Conservation (phyloP, 208 protist genomes). For the Crithidia sp. region DNA sequence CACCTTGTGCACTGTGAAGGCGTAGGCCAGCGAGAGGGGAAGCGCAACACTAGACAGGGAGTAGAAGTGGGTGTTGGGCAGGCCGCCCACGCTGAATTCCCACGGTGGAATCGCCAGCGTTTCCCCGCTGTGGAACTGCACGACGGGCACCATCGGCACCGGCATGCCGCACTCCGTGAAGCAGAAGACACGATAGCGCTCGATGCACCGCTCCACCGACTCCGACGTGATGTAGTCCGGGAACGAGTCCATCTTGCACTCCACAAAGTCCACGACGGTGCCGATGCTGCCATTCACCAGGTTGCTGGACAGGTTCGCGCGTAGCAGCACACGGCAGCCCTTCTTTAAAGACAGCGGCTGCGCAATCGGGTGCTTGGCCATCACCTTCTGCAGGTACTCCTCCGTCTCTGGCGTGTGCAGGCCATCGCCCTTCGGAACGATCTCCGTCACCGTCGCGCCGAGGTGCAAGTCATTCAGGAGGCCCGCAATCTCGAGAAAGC, state of each 20-base stretch:
- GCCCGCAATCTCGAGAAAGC: constrained; percentile 77
- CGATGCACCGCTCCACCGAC: constrained; percentile 65
- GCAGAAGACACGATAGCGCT: constrained; percentile 84
- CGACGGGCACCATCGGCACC: constrained; percentile 81
- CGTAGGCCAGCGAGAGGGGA: constrained; percentile 85
- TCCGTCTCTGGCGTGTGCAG: constrained; percentile 81
- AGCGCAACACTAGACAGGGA: constrained; percentile 73
- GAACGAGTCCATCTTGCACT: constrained; percentile 75
- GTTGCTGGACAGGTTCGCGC: constrained; percentile 73
- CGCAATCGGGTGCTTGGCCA: constrained; percentile 84
- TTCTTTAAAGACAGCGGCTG: constrained; percentile 87
- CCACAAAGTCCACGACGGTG: constrained; percentile 84
- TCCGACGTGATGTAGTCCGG: constrained; percentile 68
- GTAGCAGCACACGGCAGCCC: constrained; percentile 85
- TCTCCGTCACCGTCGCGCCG: constrained; percentile 78
- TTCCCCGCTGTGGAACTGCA: constrained; percentile 86
- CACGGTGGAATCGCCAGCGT: constrained; percentile 80
- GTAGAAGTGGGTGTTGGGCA: constrained; percentile 79
- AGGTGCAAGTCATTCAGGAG: constrained; percentile 80
- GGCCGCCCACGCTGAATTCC: constrained; percentile 83
- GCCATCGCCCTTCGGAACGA: constrained; percentile 80
- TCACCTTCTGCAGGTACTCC: constrained; percentile 80
- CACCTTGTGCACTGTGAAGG: constrained; percentile 92
- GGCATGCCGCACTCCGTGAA: constrained; percentile 83
- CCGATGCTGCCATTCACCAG: constrained; percentile 91